Percentiles rank a stretch among this genome's conserved stretches.
Conservation (phyloP, 345 rosid genomes). For the Barbarea vulgaris region DNA sequence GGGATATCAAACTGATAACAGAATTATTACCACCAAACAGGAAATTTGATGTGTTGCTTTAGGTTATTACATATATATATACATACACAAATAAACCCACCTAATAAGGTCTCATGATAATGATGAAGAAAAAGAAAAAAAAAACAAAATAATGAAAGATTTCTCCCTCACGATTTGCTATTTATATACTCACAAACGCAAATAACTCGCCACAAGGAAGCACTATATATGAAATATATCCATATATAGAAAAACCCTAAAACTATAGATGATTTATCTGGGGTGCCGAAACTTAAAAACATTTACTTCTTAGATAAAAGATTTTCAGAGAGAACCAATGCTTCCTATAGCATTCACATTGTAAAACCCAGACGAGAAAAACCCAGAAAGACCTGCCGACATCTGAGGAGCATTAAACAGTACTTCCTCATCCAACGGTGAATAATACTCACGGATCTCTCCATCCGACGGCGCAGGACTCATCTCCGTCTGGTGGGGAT, state of each 20-base stretch:
- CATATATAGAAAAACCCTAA: constrained; percentile 35
- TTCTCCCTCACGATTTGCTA: not conserved
- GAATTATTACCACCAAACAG: not conserved
- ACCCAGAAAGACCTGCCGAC: constrained; percentile 38
- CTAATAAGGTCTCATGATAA: not conserved
- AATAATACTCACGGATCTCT: constrained; percentile 27
- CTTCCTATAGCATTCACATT: constrained; percentile 37
- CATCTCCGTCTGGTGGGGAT: constrained; percentile 15
- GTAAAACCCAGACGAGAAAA: constrained; percentile 39
- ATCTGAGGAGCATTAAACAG: constrained; percentile 25
- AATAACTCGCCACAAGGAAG: not conserved
- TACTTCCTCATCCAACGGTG: constrained; percentile 35
- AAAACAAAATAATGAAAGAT: constrained; percentile 1
- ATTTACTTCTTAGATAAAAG: not conserved
- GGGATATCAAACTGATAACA: constrained; percentile 9
- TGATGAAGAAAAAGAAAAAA: too few relatives aligned
- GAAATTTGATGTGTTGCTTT: not conserved
- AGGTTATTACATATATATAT: not conserved
- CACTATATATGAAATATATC: not conserved
- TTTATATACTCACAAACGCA: constrained; percentile 12
- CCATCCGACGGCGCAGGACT: constrained; percentile 29
- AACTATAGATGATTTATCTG: constrained; percentile 16
- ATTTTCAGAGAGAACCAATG: constrained; percentile 38
- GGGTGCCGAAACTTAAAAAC: not conserved
- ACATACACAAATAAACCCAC: not conserved